Base-by-base conservation (phyloP, 805 yeast species). In the Nakazawaea pomicola region DNA sequence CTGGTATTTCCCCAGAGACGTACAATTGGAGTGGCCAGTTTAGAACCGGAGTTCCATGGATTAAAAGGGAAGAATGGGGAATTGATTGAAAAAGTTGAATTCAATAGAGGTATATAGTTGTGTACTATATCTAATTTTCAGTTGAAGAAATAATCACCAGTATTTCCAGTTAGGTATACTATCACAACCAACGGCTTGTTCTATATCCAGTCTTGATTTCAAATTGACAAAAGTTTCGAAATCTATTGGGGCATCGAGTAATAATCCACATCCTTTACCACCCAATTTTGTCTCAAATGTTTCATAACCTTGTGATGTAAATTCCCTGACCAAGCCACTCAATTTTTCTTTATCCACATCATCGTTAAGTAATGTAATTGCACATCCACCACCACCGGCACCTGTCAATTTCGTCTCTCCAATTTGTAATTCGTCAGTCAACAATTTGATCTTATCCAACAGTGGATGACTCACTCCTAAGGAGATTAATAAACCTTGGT, bases 381-480 rank as follows among this genome's bases (percentile, higher is more conserved):
- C 95, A 67, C 99, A 93, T 2, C 99, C 99, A 38, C 99, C 99
- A 16, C 99, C 99, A 27, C 99, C 99, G 0, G 99, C 99, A 31
- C 99, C 99, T 0, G 99, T 93, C 41, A 93, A 72, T 59, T 93
- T 93, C 0, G 99, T 91, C 44, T 83, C 79, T 6, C 99, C 99
- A 14, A 93, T 60, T 4, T 66, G 57, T 43, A 76, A 52, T 38
- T 69, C 71, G 54, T 84, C 90, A 18, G 87, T 73, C n/a, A 77
- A 64, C 16, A 75, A 62, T 53, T 79, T 82, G 21, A 91, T 77
- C 38, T 70, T 67, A 57, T 93, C 99, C 44, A 93, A 67, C n/a
- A 83, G 71, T 7, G 97, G 95, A 59, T 93, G 99, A 18, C 95
- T 82, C 8, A 93, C 99, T 3, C 96, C 96, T 12, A 93, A 60